Evolutionary conservation across 2,329 filamentous ascomycete species (phyloP), one percentile per base, ranked within the genome.

Genomic region (Trichoderma atroviride): DNA sequence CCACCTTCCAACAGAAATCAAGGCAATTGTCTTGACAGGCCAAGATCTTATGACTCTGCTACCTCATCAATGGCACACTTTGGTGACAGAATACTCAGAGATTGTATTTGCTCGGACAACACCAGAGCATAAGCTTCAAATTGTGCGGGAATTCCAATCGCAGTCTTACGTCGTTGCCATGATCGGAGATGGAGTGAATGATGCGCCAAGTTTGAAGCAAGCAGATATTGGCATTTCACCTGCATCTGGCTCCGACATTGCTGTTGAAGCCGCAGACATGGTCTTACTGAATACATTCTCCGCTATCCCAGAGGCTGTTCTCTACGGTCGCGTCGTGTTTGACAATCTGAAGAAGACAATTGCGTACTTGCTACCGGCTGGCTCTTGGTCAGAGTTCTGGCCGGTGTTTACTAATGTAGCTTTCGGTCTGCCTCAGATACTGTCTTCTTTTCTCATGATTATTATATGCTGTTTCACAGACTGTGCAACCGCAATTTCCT

Each of bases 111-210:
- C 91, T 0, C 84, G 91, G 14, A 94, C 91, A 0, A 93, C 91
- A 0, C 91, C 91, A 0, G 91, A 94, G 75, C 91, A 94, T 76
- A 94, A 94, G 76, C 85, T 94, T 7, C 88, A 90, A 40, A 94
- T 94, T 71, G 91, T 94, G n/a, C 87, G 87, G 35, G 91, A 92
- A 76, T 89, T 93, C 71, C 91, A 92, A 75, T 79, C 83, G 10
- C 83, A 86, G n/a, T 50, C 47, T 75, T 91, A 73, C 78, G 90
- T 92, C 1, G 88, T 96, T 0, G 93, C 89, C 50, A 96, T 96
- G 88, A 92, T 94, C 2, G 93, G 93, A 47, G 93, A 96, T 74
- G 93, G 93, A 22, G 92, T 95, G 73, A 96, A 96, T 74, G 93
- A 97, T 75, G 91, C 92, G 0, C 92, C 93, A 0, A 93, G 93